phyloP scores from a whole-genome alignment of 805 yeast genomes.

The Zygosaccharomyces siamensis region DNA sequence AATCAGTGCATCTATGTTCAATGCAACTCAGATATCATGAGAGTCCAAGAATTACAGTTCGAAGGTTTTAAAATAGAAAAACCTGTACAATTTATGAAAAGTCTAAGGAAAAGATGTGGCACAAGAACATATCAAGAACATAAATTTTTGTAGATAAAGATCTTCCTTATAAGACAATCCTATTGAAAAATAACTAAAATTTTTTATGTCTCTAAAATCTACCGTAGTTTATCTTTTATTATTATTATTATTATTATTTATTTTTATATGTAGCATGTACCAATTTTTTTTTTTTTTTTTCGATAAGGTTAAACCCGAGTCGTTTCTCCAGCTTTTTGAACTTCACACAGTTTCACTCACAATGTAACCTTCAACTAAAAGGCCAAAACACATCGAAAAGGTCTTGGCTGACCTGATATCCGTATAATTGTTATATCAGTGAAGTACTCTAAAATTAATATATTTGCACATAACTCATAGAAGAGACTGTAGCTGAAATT shows the following conservation, averaged over 20 bases:
- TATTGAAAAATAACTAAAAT: neutral
- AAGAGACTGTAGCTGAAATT: neutral
- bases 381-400: neutral
- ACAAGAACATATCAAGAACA: neutral
- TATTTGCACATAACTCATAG: neutral
- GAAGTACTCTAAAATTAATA: neutral
- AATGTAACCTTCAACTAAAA: neutral
- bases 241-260: neutral
- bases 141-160: neutral
- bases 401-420: neutral
- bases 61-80: conserved; percentile 51
- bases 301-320: neutral
- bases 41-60: conserved; percentile 41
- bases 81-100: conserved; percentile 41
- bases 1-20: conserved; percentile 36
- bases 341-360: neutral
- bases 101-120: conserved; percentile 44
- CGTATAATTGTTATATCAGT: neutral
- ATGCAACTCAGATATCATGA: conserved; percentile 42
- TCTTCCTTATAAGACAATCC: neutral
- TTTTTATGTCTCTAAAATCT: neutral
- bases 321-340: neutral
- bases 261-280: no score
- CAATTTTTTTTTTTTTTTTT: neutral
- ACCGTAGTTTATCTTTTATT: no score